These are phyloP conservation scores for Trichocladium uniseriatum DNA, from an alignment of 495 filamentous ascomycete species.

Conservation along the genomic window DNA sequence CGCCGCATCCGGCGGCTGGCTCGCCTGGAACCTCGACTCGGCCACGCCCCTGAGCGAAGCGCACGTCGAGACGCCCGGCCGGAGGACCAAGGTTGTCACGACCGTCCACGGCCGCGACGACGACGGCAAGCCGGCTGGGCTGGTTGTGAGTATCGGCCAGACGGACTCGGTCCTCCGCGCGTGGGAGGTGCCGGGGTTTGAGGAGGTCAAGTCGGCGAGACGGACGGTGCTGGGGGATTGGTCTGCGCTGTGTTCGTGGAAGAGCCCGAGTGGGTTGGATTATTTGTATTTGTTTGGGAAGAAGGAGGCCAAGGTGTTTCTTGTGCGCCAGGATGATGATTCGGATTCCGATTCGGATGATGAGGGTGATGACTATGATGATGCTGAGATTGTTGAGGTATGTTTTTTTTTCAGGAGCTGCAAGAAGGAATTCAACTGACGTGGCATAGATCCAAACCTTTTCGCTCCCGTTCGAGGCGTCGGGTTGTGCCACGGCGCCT, in stretches of 20 bases:
- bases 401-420: not conserved
- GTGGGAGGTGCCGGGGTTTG: slow-evolving; percentile 1
- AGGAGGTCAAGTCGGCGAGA: slow-evolving; percentile 2
- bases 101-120: not conserved
- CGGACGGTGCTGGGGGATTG: slow-evolving; percentile 5
- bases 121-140: not conserved
- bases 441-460: slow-evolving; percentile 1
- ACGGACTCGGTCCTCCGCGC: slow-evolving; percentile 3
- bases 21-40: slow-evolving; percentile 3
- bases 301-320: not conserved
- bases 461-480: not conserved
- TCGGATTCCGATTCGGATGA: not conserved
- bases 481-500: slow-evolving; percentile 1
- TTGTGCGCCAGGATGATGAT: not conserved
- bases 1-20: slow-evolving; percentile 1
- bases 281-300: slow-evolving; percentile 9
- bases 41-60: not conserved
- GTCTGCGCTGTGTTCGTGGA: slow-evolving; percentile 7
- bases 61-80: slow-evolving; percentile 2
- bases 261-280: not conserved
- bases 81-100: slow-evolving; percentile 5
- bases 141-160: slow-evolving; percentile 4
- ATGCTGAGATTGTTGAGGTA: slow-evolving; percentile 4
- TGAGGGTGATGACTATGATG: not conserved
- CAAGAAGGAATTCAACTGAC: not conserved